Percentiles rank a stretch among this genome's conserved stretches.
Conservation (phyloP, 2,329 filamentous ascomycete genomes). For the Trichoderma aggressivum region DNA sequence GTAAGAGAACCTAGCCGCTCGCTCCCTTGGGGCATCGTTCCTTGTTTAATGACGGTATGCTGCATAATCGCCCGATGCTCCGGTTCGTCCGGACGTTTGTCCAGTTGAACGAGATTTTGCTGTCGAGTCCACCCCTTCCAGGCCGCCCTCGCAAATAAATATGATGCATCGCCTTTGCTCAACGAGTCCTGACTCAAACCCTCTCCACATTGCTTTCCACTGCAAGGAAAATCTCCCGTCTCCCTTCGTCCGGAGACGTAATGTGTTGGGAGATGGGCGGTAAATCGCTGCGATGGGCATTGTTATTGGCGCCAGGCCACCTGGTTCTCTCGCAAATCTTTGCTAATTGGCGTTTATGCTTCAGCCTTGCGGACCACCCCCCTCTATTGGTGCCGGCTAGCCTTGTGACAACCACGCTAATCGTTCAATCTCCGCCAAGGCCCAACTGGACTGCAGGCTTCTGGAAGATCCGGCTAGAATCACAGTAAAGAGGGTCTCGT, state of each 20-base stretch:
- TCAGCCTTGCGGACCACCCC: constrained; percentile 12
- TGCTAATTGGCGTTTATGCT: not conserved
- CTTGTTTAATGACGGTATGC: not conserved
- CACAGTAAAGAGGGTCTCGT: not conserved
- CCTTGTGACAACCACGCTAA: constrained; percentile 3
- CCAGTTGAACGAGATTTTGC: not conserved
- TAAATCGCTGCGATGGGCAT: not conserved
- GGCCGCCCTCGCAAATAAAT: not conserved
- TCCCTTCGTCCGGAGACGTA: constrained; percentile 6
- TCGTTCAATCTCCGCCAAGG: not conserved
- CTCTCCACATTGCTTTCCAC: constrained; percentile 3
- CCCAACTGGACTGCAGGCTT: constrained; percentile 1
- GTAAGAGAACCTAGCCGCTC: not conserved
- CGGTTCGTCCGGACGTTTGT: not conserved
- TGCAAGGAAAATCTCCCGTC: not conserved
- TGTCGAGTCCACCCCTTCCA: not conserved
- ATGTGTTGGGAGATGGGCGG: not conserved
- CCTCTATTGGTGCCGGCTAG: not conserved
- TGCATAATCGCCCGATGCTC: constrained; percentile 1
- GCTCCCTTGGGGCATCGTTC: not conserved
- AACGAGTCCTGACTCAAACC: not conserved
- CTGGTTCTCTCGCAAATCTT: not conserved
- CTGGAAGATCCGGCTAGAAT: constrained; percentile 7
- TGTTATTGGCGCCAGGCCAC: not conserved
- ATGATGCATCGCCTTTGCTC: constrained; percentile 9